phyloP scores from a whole-genome alignment of 331 rosid species.

The Malus hybrid region DNA sequence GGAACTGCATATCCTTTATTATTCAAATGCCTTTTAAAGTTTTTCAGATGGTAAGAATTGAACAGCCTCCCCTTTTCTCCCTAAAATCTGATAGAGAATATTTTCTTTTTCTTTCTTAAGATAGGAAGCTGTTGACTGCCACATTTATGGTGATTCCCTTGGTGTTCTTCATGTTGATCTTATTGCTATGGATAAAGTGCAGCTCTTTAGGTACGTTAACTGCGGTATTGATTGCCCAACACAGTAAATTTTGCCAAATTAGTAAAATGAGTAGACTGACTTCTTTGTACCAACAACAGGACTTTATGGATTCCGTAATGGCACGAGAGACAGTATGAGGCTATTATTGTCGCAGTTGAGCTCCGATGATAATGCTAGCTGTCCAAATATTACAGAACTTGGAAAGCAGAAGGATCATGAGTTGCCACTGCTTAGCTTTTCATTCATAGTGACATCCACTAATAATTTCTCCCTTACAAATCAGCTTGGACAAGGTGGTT shows the following conservation, averaged over 20 bases:
- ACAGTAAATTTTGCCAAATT: not conserved
- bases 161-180: not conserved
- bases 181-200: conserved; percentile 1
- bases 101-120: not conserved
- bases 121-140: not conserved
- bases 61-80: not conserved
- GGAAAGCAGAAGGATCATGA: conserved; percentile 7
- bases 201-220: not conserved
- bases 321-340: not conserved
- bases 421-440: conserved; percentile 16
- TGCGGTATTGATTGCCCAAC: not conserved
- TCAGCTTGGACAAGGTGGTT: conserved; percentile 17
- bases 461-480: conserved; percentile 7
- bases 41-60: not conserved
- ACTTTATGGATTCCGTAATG: not conserved
- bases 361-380: not conserved
- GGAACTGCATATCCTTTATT: not conserved
- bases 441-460: conserved; percentile 3
- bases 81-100: not conserved
- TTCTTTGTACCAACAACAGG: not conserved
- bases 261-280: not conserved
- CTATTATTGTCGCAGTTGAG: conserved; percentile 3
- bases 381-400: not conserved
- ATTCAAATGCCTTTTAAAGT: not conserved
- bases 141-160: not conserved